A percentile compares a stretch with the other conserved stretches of the same genome.
These are phyloP conservation scores for Adenanthera pavonina DNA, from an alignment of 306 rosid species.

Conservation along the genomic window DNA sequence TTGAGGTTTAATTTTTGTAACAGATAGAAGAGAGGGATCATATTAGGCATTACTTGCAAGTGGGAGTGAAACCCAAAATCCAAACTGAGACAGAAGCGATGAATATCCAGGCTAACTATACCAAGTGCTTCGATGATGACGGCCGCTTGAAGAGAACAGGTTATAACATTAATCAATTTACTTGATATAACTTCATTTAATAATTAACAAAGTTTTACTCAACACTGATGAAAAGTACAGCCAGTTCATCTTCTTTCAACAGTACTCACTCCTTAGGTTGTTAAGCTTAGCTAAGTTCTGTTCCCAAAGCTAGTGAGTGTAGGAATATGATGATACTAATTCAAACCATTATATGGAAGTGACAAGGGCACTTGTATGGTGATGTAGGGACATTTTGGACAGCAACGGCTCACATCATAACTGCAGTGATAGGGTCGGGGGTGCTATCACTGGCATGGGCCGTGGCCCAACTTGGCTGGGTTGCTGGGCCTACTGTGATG, in stretches of 20 bases:
- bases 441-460: constrained; percentile 86
- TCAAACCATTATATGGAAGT: background rate
- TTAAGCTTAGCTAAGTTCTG: background rate
- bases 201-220: background rate
- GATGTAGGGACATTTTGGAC: constrained; percentile 78
- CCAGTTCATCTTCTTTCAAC: background rate
- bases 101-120: constrained; percentile 54
- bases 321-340: background rate
- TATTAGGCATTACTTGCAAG: constrained; percentile 62
- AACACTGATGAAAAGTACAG: background rate
- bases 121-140: constrained; percentile 79
- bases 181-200: background rate
- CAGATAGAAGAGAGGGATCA: constrained; percentile 76
- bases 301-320: background rate
- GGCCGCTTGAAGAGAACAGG: constrained; percentile 85
- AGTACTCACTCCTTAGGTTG: background rate
- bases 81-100: constrained; percentile 47
- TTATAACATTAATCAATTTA: constrained; percentile 2
- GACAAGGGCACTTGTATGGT: background rate
- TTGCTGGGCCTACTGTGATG: constrained; percentile 64
- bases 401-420: constrained; percentile 71
- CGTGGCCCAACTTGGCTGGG: constrained; percentile 81
- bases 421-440: constrained; percentile 83
- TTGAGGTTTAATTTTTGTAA: constrained; percentile 2
- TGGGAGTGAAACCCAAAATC: constrained; percentile 62